Evolutionary conservation across 495 filamentous ascomycete species (phyloP), one percentile per base, ranked within the genome.

Genomic region (Penicillium bovifimosum): DNA sequence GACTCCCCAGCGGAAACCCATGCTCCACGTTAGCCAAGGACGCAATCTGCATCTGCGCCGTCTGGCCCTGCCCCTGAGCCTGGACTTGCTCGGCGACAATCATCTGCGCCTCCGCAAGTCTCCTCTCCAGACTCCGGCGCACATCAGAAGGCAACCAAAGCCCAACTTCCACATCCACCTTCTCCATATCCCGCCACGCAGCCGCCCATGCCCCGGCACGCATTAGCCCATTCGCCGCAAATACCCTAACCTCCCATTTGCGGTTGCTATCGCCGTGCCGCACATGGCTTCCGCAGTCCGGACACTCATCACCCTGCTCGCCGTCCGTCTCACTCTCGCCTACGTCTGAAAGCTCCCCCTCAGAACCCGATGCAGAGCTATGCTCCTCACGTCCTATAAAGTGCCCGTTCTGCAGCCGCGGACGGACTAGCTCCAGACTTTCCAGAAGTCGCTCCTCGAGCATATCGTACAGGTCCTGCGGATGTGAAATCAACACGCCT

Each of bases 121-220:
- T 61, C 36, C 70, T 76, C 57, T 78, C 75, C 47, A 83, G 59
- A 29, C 73, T 66, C 5, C 69, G 58, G 26, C 74, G 62, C 18
- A 83, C 49, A 34, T 79, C 76, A 6, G 78, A 76, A 1, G 82
- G 80, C 26, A 86, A 68, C 75, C 81, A 85, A 4, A 90, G 84
- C 50, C 86, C 83, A 54, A 98, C 81, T 63, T 98, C 93, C 0
- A 95, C 87, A 68, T 98, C 93, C 7, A 97, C 88, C 28, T 91
- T 80, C 68, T 98, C 93, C 93, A 98, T 98, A 64, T 96, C 91
- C 48, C 79, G 85, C 93, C 93, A 98, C 29, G 87, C 91, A 13
- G 90, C 89, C 26, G 83, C 83, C 93, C 93, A 98, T 0, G 93
- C 91, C 3, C 89, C 90, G 10, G 90, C 83, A 36, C 83, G 80